These are phyloP conservation scores for Vararia minispora DNA, from an alignment of 768 basidiomycete species.

Conservation along the genomic window DNA sequence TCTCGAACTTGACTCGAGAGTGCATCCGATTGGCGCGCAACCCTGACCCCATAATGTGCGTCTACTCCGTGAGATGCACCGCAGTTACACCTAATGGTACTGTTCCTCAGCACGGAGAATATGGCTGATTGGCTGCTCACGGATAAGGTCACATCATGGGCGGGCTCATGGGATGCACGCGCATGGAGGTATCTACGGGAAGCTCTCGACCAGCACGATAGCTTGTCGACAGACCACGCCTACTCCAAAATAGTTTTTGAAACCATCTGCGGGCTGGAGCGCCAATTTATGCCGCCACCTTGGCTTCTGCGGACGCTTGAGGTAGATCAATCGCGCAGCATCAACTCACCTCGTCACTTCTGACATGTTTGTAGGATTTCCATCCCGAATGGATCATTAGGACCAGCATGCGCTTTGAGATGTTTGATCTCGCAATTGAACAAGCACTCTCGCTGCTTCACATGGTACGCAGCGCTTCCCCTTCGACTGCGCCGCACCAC, in stretches of 20 bases:
- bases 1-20: conserved; percentile 63
- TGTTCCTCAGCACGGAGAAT: conserved; percentile 46
- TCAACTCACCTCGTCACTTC: conserved; percentile 1
- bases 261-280: conserved; percentile 59
- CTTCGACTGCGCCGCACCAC: too few species aligned
- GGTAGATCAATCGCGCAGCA: conserved; percentile 26
- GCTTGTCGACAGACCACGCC: conserved; percentile 51
- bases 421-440: conserved; percentile 66
- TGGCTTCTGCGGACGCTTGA: conserved; percentile 76
- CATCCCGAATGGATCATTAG: conserved; percentile 82
- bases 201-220: conserved; percentile 71
- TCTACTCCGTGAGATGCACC: too few species aligned
- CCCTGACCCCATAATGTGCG: conserved; percentile 49
- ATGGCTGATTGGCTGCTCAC: conserved; percentile 76
- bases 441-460: conserved; percentile 61
- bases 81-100: too few species aligned
- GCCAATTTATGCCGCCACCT: conserved; percentile 52
- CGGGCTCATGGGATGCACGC: conserved; percentile 66
- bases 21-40: conserved; percentile 68
- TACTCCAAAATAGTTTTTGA: conserved; percentile 74
- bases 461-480: conserved; percentile 38
- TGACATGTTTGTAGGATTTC: conserved; percentile 34
- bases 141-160: conserved; percentile 74
- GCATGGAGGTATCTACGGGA: conserved; percentile 86
- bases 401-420: conserved; percentile 66